Evolutionary conservation across 2,329 filamentous ascomycete genomes (phyloP), one percentile per base, ranked within the genome.

Genomic region (Botrytis porri): DNA sequence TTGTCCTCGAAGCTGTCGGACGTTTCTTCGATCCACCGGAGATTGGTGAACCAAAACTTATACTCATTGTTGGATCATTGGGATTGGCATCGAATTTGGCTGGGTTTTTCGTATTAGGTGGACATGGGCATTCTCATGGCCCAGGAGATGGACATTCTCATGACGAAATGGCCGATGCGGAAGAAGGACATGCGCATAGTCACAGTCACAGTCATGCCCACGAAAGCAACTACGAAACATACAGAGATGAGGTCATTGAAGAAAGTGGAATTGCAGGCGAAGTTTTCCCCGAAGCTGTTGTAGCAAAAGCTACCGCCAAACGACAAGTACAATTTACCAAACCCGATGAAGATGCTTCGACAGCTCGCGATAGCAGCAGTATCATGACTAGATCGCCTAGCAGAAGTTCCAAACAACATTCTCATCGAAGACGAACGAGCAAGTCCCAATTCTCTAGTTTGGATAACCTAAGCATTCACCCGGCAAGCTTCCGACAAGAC

Each of bases 1-100:
- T 99, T 82, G 93, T 98, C 80, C 90, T 99, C 79, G 96, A 99
- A 83, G 96, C 96, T 25, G 88, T 98, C 74, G 94, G 95, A 79
- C 92, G 96, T 80, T 92, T 99, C 78, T 88, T 98, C 80, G 94
- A 98, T 79, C 94, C 95, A 12, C 95, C 95, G 79, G 90, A 93
- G 81, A 95, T 99, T 80, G 86, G 86, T 69, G 93, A 97, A 79
- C 95, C 96, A 1, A 88, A 92, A 78, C 87, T 99, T 54, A 94
- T 99, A 77, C 89, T 97, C 74, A 91, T 96, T 75, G 96, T 99
- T 69, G 96, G 96, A 59, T 94, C 88, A 75, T 87, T 93, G 73
- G 96, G 96, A 69, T 88, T 99, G 22, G 86, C 90, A 12, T 98
- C 95, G 45, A 99, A 99, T 80, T 87, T 98, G 32, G 84, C 95